Evolutionary conservation across 257 asterid species (phyloP).

Genomic region (Solanum chmielewskii): DNA sequence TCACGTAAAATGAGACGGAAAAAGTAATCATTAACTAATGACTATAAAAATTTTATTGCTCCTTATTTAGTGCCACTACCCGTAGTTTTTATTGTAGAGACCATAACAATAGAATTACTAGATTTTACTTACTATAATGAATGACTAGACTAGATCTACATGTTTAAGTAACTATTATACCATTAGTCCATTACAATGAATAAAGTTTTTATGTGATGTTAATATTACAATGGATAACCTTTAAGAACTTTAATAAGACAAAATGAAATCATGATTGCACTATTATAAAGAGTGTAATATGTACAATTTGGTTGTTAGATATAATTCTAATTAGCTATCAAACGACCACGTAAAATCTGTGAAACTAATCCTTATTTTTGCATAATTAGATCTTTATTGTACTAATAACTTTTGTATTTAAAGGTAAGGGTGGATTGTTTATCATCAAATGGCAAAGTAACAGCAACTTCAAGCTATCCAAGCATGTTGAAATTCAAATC

Average conservation of each 20-base stretch:
- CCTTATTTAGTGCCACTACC: too few species aligned
- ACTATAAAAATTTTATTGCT: too few species aligned
- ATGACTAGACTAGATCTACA: not conserved
- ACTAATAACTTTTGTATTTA: not conserved
- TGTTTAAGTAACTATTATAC: not conserved
- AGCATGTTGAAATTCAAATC: conserved; percentile 47
- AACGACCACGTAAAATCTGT: not conserved
- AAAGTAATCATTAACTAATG: too few species aligned
- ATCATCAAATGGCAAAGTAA: conserved; percentile 25
- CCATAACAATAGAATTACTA: not conserved
- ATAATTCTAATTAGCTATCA: too few species aligned
- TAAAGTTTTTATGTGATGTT: not conserved
- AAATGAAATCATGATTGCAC: not conserved
- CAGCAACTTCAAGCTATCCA: conserved; percentile 32
- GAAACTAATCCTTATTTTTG: not conserved
- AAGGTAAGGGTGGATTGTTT: conserved; percentile 49
- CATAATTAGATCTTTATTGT: not conserved
- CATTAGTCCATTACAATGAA: not conserved
- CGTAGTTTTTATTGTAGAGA: too few species aligned
- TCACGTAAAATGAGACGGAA: too few species aligned
- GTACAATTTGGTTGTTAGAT: not conserved
- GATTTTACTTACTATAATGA: not conserved
- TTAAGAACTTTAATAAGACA: not conserved
- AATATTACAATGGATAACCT: not conserved
- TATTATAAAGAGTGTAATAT: not conserved